These are phyloP conservation scores for Chrysanthemum lavandulifolium DNA, from an alignment of 129 eudicot genomes.

Conservation along the genomic window DNA sequence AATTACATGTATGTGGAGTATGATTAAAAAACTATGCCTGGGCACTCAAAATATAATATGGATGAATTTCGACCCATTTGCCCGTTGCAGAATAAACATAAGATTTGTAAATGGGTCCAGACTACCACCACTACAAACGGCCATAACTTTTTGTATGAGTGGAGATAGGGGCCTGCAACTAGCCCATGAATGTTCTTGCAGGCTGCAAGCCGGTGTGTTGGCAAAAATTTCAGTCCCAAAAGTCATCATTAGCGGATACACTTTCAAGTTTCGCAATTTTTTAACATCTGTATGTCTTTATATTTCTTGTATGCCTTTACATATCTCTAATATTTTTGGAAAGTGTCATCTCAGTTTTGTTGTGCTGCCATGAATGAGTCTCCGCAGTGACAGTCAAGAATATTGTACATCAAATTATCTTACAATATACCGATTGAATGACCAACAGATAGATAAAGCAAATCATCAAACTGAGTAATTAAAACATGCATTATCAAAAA, in stretches of 20 bases:
- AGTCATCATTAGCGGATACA: background rate
- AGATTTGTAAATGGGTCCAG: conserved; percentile 1
- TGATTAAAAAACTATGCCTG: background rate
- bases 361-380: too few relatives aligned
- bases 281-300: background rate
- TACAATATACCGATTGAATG: background rate
- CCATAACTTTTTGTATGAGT: background rate
- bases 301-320: too few relatives aligned
- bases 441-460: background rate
- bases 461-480: background rate
- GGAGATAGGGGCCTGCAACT: background rate
- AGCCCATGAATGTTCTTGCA: background rate
- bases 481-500: background rate
- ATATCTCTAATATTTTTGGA: too few relatives aligned
- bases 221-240: background rate
- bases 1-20: too few relatives aligned
- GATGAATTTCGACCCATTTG: conserved; percentile 1
- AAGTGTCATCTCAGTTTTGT: too few relatives aligned
- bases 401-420: background rate
- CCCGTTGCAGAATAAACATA: background rate
- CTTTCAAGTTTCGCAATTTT: background rate
- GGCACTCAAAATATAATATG: background rate
- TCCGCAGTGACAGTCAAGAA: background rate
- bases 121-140: background rate
- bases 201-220: background rate